Evolutionary conservation across 768 basidiomycete genomes (phyloP).

Genomic region (Lanmaoa rubissima): DNA sequence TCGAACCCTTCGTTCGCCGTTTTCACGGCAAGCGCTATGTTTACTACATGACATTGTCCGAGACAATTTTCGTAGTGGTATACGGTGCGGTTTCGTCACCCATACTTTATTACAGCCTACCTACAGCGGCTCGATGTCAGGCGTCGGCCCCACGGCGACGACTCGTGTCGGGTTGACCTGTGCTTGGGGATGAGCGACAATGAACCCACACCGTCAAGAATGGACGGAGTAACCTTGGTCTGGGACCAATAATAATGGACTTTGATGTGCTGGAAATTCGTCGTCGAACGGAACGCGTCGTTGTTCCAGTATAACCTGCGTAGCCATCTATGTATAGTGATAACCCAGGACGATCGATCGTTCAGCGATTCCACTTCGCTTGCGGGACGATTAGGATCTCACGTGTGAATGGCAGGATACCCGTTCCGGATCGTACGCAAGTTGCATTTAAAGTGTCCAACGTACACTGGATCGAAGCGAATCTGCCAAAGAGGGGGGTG

Average conservation of each 20-base stretch:
- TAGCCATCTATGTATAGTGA: constrained; percentile 56
- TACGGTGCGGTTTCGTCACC: background rate
- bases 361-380: background rate
- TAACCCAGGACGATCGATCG: background rate
- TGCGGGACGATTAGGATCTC: background rate
- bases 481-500: constrained; percentile 41
- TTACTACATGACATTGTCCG: background rate
- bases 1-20: background rate
- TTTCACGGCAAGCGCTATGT: background rate
- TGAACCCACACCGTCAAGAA: background rate
- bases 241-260: constrained; percentile 41
- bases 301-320: constrained; percentile 90
- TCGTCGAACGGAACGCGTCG: constrained; percentile 81
- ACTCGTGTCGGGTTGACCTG: constrained; percentile 80
- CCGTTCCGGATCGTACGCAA: constrained; percentile 79
- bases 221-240: constrained; percentile 14
- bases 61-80: constrained; percentile 10
- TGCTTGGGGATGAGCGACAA: constrained; percentile 1
- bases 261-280: constrained; percentile 81
- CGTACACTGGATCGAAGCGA: constrained; percentile 89
- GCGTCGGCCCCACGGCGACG: constrained; percentile 73
- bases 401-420: constrained; percentile 78
- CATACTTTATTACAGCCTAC: background rate
- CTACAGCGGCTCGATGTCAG: constrained; percentile 62
- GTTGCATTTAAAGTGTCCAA: constrained; percentile 94